Evolutionary conservation across 1,284 basidiomycete species (phyloP).

Genomic region (Naganishia albida): DNA sequence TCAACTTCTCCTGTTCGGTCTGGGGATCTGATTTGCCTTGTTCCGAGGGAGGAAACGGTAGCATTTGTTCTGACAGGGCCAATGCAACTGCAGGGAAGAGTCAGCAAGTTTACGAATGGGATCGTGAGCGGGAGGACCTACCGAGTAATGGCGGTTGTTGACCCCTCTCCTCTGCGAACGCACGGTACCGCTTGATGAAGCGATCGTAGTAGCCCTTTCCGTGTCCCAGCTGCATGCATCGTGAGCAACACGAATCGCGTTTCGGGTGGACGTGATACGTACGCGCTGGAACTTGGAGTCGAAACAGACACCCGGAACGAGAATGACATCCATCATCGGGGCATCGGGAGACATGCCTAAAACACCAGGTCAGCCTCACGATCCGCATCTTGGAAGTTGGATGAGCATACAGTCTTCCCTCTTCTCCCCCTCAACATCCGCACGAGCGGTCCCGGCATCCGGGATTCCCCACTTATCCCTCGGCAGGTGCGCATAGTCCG

Average conservation of each 20-base stretch:
- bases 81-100: conserved; percentile 44
- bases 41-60: conserved; percentile 32
- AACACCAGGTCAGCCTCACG: not conserved
- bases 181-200: conserved; percentile 44
- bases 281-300: conserved; percentile 49
- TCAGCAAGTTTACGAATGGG: not conserved
- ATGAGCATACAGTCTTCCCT: conserved; percentile 46
- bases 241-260: not conserved
- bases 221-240: conserved; percentile 47
- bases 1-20: conserved; percentile 9
- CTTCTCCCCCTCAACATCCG: conserved; percentile 34
- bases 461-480: conserved; percentile 54
- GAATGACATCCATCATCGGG: conserved; percentile 45
- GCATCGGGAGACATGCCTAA: conserved; percentile 38
- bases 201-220: conserved; percentile 54
- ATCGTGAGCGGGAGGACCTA: conserved; percentile 29
- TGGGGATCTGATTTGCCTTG: not conserved
- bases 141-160: conserved; percentile 44
- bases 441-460: conserved; percentile 43
- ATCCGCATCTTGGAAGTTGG: not conserved
- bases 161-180: conserved; percentile 24
- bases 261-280: conserved; percentile 29
- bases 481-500: conserved; percentile 44
- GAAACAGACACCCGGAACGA: conserved; percentile 52
- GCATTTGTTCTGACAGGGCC: conserved; percentile 46